These are phyloP conservation scores for Globisporangium megalacanthum DNA, from an alignment of 352 stramenopile genomes.

Conservation along the genomic window DNA sequence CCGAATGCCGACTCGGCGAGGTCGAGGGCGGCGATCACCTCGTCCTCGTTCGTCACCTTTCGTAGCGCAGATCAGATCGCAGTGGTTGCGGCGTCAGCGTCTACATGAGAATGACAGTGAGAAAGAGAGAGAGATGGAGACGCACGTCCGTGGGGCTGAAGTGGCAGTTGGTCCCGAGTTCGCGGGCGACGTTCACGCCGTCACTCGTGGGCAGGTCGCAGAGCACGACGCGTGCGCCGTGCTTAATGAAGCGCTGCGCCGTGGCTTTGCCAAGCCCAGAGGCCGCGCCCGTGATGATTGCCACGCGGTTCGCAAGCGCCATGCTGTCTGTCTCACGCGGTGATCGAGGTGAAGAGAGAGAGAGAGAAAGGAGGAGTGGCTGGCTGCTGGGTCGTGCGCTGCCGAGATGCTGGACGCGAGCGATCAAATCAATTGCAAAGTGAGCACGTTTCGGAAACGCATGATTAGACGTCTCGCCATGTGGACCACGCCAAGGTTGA, in stretches of 20 bases:
- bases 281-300: constrained; percentile 90
- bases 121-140: neutral
- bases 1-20: constrained; percentile 90
- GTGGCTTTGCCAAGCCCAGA: constrained; percentile 93
- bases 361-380: neutral
- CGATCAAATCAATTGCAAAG: neutral
- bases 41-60: constrained; percentile 90
- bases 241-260: constrained; percentile 84
- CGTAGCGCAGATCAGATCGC: neutral
- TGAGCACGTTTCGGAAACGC: too few relatives aligned
- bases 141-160: constrained; percentile 77
- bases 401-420: neutral
- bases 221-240: constrained; percentile 89
- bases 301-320: constrained; percentile 62
- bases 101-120: neutral
- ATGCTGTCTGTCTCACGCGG: constrained; percentile 19
- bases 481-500: neutral
- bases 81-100: neutral
- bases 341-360: neutral
- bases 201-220: constrained; percentile 89
- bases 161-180: constrained; percentile 73
- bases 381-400: neutral
- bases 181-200: constrained; percentile 66
- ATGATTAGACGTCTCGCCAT: neutral
- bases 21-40: constrained; percentile 87